Evolutionary conservation across 2,329 filamentous ascomycete genomes (phyloP).

Genomic region (Ascosphaera apis): DNA sequence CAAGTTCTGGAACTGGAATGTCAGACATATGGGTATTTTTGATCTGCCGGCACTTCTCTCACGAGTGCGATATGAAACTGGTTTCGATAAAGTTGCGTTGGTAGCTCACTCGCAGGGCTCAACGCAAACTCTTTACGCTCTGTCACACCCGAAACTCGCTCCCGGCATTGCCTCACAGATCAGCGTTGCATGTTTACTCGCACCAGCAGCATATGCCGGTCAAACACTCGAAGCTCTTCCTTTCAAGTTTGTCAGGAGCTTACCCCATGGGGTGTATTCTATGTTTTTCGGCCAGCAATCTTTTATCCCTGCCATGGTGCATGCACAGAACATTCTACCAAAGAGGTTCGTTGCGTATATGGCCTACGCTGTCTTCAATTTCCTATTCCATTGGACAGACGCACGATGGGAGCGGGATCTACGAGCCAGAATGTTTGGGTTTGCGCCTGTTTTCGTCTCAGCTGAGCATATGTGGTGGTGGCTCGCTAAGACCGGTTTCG

Average conservation of each 20-base stretch:
- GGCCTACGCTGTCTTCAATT: conserved; percentile 74
- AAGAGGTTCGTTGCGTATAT: conserved; percentile 51
- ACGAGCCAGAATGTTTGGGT: conserved; percentile 69
- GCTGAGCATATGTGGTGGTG: conserved; percentile 90
- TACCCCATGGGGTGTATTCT: conserved; percentile 54
- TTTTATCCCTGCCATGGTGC: conserved; percentile 88
- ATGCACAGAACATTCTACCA: conserved; percentile 45
- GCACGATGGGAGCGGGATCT: conserved; percentile 61
- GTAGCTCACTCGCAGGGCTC: conserved; percentile 82
- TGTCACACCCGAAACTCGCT: conserved; percentile 75
- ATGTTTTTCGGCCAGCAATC: conserved; percentile 75
- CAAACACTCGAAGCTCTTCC: conserved; percentile 68
- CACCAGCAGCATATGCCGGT: conserved; percentile 75
- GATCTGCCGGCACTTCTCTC: conserved; percentile 65
- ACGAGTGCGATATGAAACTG: conserved; percentile 58
- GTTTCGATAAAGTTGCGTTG: conserved; percentile 60
- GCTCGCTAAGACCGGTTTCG: conserved; percentile 72
- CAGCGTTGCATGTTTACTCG: conserved; percentile 74
- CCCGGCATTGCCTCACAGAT: conserved; percentile 64
- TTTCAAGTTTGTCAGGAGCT: conserved; percentile 73
- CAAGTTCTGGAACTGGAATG: conserved; percentile 93
- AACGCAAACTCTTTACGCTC: conserved; percentile 63
- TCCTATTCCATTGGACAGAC: conserved; percentile 76
- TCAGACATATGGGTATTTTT: conserved; percentile 76
- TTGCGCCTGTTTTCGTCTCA: conserved; percentile 73